Percentiles rank a stretch among this genome's conserved stretches.
Conservation (phyloP, 139 green algal genomes). For the Micromonas pusilla region DNA sequence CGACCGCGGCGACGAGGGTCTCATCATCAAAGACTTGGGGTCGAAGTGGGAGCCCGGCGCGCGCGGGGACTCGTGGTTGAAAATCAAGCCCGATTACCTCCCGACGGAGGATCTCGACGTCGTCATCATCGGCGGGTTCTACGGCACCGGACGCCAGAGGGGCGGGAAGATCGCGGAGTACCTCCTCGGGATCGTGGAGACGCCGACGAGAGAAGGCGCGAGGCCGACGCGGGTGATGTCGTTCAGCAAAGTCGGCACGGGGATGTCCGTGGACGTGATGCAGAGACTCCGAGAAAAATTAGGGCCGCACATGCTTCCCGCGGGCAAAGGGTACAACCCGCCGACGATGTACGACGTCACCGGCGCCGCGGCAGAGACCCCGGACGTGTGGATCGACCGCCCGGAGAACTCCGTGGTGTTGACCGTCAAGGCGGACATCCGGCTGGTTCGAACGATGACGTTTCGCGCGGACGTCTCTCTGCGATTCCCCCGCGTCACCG, state of each 20-base stretch:
- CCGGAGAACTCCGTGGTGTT: conserved; percentile 51
- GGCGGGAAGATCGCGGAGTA: conserved; percentile 50
- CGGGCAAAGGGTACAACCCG: background rate
- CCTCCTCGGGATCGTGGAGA: conserved; percentile 58
- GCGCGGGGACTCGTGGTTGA: conserved; percentile 35
- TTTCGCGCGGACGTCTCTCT: conserved; percentile 53
- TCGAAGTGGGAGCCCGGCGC: conserved; percentile 65
- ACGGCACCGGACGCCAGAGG: conserved; percentile 37
- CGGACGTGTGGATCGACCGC: conserved; percentile 66
- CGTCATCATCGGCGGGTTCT: conserved; percentile 59
- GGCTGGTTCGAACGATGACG: conserved; percentile 45
- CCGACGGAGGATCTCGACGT: conserved; percentile 58
- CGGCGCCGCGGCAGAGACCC: conserved; percentile 40
- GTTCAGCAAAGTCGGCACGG: conserved; percentile 63
- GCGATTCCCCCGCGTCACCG: conserved; percentile 56
- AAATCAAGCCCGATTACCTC: conserved; percentile 67
- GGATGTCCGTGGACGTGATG: conserved; percentile 47
- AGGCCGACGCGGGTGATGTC: conserved; percentile 40
- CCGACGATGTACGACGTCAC: conserved; percentile 28
- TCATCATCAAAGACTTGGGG: conserved; percentile 71
- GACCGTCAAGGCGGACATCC: conserved; percentile 57
- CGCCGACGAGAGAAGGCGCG: background rate
- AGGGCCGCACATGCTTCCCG: background rate
- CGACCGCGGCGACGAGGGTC: conserved; percentile 57
- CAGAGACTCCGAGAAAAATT: conserved; percentile 19